Base-by-base conservation (phyloP, 2,329 filamentous ascomycete genomes). In the Rhexocercosporidium sp. region DNA sequence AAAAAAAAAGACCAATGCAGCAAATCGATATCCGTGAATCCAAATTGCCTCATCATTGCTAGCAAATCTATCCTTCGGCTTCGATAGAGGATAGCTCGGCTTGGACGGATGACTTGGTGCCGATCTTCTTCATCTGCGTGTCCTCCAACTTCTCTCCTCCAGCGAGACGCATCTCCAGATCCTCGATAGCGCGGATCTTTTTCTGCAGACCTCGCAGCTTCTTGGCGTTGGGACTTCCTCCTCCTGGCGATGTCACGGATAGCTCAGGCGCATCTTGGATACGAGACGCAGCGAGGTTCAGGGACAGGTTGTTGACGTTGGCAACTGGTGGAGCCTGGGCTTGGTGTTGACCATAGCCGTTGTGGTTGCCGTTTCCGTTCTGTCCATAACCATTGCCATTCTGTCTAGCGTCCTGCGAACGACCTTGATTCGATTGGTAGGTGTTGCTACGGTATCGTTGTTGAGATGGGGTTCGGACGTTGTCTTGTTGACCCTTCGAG, bases 71-170 rank as follows among this genome's bases (percentile, higher is more conserved):
- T 34, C n/a, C 51, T 39, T 75, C 74, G 3, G 65, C 63, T 14
- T 77, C 76, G 47, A 78, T 68, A n/a, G 73, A 62, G 37, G 91
- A 87, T 67, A 99, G 82, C 82, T 99, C 96, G 81, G 91, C 93
- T 69, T 94, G 85, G 66, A 99, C 95, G 18, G 86, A 81, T 59
- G 89, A 84, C 83, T 98, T 97, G 25, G 94, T 98, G 65, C 88
- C 87, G 75, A 99, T 99, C 87, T 99, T 99, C 86, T 97, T 96
- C 81, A 99, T 89, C 82, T 99, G 96, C 37, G 96, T 99, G 77
- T 97, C 95, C 82, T 99, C 96, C 68, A 99, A 83, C 85, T 97
- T 98, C 85, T 99, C 96, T 5, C 95, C 95, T 39, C 91, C 90
- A 2, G 95, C 96, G 72, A 94, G 89, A 65, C 96, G 89, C 94